A percentile compares a stretch with the other conserved stretches of the same genome.
Evolutionary conservation across 2,329 filamentous ascomycete genomes (phyloP).

Genomic region (Trichoderma harzianum): DNA sequence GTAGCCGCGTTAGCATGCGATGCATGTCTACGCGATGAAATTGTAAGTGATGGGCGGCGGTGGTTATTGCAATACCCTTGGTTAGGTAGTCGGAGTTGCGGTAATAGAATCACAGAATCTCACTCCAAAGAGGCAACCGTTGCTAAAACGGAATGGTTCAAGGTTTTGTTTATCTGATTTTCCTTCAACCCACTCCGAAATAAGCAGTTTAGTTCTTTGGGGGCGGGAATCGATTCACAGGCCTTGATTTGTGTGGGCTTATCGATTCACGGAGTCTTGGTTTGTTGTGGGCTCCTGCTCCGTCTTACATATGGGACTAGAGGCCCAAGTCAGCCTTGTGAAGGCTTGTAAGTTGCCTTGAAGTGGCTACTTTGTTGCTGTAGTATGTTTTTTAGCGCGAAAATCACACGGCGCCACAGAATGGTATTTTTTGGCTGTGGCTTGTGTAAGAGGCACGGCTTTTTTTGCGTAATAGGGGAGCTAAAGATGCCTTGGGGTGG

Average conservation of each 20-base stretch:
- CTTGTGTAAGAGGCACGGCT: neutral
- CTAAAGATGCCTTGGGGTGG: neutral
- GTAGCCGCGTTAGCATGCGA: neutral
- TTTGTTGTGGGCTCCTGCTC: neutral
- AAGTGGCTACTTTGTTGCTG: neutral
- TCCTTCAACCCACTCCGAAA: neutral
- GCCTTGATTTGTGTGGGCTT: neutral
- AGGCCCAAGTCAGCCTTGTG: slow-evolving; percentile 10
- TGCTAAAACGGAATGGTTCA: neutral
- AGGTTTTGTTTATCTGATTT: neutral
- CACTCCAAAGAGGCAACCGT: neutral
- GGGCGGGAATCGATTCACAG: neutral
- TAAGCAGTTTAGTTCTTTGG: neutral
- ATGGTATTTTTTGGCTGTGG: neutral
- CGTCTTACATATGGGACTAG: neutral
- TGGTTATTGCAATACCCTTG: no score
- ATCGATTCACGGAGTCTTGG: neutral
- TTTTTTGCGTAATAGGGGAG: neutral
- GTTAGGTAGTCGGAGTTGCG: neutral
- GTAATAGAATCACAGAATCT: neutral
- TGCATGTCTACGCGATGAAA: no score
- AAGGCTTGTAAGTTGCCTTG: slow-evolving; percentile 3
- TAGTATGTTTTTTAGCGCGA: neutral
- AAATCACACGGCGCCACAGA: neutral
- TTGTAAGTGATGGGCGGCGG: no score